Base-by-base conservation (phyloP, 2,329 filamentous ascomycete genomes). In the Aspergillus udagawae region DNA sequence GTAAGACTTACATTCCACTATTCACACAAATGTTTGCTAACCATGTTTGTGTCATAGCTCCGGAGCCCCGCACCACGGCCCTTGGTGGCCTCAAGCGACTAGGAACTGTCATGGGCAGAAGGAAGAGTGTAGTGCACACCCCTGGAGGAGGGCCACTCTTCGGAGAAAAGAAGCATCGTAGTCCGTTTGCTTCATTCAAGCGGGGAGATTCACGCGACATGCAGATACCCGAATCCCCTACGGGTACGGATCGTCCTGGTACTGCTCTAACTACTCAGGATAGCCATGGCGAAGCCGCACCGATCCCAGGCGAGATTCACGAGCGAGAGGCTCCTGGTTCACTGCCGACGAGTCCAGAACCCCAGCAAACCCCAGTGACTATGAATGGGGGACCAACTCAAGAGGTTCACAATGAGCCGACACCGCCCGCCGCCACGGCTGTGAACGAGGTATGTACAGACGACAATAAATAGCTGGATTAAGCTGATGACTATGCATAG, bases 51-150 rank as follows among this genome's bases (percentile, higher is more conserved):
- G 35, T 44, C 21, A 23, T 55, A 76, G 75, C 68, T 28, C 69
- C 72, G 12, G 73, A 77, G 59, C 63, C 71, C 29, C 67, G 71
- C 77, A 72, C 73, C 60, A 75, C 73, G 25, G 70, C 75, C 27
- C 63, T 80, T 38, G 76, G 77, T 45, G 77, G 77, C 4, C 65
- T 80, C 32, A 76, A 75, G 60, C 72, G 77, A 54, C 67, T 80
- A 27, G 77, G 77, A 29, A 80, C 77, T 4, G 77, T 79, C 21
- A 79, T 80, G 76, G 73, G 75, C 48, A 66, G 77, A 51, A 71
- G 77, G 55, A 79, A 78, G 67, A 79, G 76, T 58, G 65, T 75
- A 48, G 70, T 72, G 10, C 63, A 70, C 25, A 67, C 74, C n/a
- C 67, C 72, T 10, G 67, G 66, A 25, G 67, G 66, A 29, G 63